Evolutionary conservation across 2,329 filamentous ascomycete species (phyloP).

Genomic region (Immersiporthe knoxdaviesiana): DNA sequence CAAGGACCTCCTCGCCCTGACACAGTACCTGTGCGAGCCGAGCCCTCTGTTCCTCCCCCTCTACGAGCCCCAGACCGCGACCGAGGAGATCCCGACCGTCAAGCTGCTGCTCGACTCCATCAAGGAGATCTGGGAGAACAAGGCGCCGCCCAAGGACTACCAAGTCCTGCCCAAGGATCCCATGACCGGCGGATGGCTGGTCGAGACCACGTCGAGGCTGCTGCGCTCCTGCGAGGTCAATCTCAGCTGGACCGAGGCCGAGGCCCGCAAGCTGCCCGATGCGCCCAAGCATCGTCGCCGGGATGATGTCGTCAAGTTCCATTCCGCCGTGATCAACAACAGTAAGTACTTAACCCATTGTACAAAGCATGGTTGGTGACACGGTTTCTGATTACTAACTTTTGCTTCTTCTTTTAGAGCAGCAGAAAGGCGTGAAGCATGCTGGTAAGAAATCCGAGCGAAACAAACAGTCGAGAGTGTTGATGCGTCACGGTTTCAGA

Average conservation of each 20-base stretch:
- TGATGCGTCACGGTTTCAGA: too few species aligned
- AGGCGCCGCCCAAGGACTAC: not conserved
- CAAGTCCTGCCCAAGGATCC: not conserved
- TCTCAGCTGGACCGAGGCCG: not conserved
- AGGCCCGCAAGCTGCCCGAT: not conserved
- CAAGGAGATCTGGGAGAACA: not conserved
- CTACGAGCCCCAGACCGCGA: too few species aligned
- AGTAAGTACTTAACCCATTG: too few species aligned
- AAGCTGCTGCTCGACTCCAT: not conserved
- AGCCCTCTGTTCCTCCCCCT: too few species aligned
- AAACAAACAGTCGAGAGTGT: too few species aligned
- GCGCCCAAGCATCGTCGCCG: not conserved
- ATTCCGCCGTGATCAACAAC: not conserved
- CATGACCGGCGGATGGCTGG: not conserved
- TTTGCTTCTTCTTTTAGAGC: not conserved
- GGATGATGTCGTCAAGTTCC: not conserved
- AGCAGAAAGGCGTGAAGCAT: not conserved
- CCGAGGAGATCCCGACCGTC: not conserved
- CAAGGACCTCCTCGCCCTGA: not conserved
- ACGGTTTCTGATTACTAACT: not conserved
- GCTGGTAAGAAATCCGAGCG: not conserved
- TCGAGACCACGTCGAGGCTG: not conserved
- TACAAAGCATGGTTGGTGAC: too few species aligned
- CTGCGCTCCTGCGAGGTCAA: not conserved
- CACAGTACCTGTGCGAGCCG: not conserved